Base-by-base conservation (phyloP, 345 rosid species). In the Euphorbia pulcherrima region DNA sequence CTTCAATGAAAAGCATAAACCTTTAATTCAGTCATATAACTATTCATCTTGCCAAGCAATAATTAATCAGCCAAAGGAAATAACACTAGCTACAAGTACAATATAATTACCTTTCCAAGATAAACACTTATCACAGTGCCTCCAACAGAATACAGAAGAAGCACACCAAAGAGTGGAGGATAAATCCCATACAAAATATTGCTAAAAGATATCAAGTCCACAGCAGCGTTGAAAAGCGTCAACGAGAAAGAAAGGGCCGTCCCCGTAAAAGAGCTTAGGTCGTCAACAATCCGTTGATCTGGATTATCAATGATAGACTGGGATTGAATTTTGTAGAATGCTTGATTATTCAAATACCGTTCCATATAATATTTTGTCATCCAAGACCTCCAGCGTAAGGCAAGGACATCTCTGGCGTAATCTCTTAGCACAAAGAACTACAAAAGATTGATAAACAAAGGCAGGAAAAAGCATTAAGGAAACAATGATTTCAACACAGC, bases 381-480 rank as follows among this genome's bases (percentile, higher is more conserved):
- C 98, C 98, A 93, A 60, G 94, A 86, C 74, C 98, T 86, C 98
- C 98, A 93, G 75, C 98, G 79, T 68, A 93, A 73, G 53, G 96
- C 72, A 67, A 92, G 88, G 40, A 78, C 83, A 71, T 93, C 98
- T 68, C 83, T 87, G 2, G 97, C 92, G 73, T 88, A 93, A 82
- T 93, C 98, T 81, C 98, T 83, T 39, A 93, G 79, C 56, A 90
- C 98, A 72, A 93, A 93, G 69, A 93, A 69, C 98, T 93, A 92
- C 74, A 72, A 68, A 67, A 65, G 52, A 14, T 48, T 35, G 26
- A 59, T 6, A 48, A 59, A 60, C 6, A 54, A 9, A 3, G 5
- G 27, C 29, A 26, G 7, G 23, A 60, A 17, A 21, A 47, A 30
- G 23, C 46, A 70, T 24, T 11, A 30, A 21, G 12, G 0, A 5